Conservation (phyloP, 1,284 basidiomycete genomes). For the Fomitopsis palustris region DNA sequence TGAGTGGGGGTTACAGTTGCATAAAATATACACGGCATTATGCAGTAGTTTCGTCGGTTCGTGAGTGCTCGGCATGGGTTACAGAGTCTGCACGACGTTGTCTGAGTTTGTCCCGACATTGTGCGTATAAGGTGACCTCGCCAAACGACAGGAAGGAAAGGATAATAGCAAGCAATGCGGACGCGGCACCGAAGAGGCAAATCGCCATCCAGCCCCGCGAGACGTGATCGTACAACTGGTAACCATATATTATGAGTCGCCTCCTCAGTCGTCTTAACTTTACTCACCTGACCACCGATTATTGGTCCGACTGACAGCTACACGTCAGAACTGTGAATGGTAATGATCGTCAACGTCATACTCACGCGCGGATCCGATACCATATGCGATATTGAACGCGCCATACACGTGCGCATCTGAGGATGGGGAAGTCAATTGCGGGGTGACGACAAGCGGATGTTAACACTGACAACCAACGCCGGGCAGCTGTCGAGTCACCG, state of each 20-base stretch:
- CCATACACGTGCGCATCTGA: slow-evolving; percentile 64
- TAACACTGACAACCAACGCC: slow-evolving; percentile 62
- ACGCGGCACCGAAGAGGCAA: slow-evolving; percentile 41
- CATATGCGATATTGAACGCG: slow-evolving; percentile 67
- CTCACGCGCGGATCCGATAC: slow-evolving; percentile 53
- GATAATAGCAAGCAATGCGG: slow-evolving; percentile 37
- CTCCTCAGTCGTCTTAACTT: neutral
- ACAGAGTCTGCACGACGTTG: neutral
- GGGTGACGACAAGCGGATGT: neutral
- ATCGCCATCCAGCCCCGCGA: slow-evolving; percentile 54
- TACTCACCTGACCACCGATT: slow-evolving; percentile 58
- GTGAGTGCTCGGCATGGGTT: too few relatives aligned
- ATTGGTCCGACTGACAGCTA: slow-evolving; percentile 55
- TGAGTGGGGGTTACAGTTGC: neutral
- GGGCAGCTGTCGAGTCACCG: slow-evolving; percentile 47
- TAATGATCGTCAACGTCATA: neutral
- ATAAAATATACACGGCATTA: neutral
- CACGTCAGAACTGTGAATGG: neutral
- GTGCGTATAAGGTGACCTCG: slow-evolving; percentile 39
- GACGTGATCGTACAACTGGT: slow-evolving; percentile 54
- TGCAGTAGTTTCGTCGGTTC: neutral
- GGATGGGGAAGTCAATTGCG: neutral
- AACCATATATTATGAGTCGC: neutral
- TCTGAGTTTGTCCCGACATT: slow-evolving; percentile 5
- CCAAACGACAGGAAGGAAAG: slow-evolving; percentile 46